Evolutionary conservation across 495 filamentous ascomycete species (phyloP).

Genomic region (Staphylotrichum tortipilum): DNA sequence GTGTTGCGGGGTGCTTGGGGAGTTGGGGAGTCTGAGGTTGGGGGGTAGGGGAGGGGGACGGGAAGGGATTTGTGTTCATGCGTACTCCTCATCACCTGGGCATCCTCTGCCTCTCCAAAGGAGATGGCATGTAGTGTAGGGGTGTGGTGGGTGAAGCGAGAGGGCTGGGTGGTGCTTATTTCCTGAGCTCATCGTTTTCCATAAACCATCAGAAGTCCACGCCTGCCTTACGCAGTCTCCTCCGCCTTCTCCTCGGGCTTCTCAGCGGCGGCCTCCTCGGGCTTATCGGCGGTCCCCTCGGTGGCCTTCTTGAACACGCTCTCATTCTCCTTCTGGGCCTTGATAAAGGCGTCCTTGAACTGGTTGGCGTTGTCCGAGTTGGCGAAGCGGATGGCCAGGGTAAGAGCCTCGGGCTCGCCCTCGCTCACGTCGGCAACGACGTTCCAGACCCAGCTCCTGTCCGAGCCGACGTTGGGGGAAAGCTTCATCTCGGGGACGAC

Average conservation of each 20-base stretch:
- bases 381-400: slow-evolving; percentile 93
- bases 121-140: background rate
- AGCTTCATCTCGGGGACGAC: slow-evolving; percentile 99
- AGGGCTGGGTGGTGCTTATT: slow-evolving; percentile 9
- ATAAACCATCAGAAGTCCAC: slow-evolving; percentile 4
- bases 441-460: slow-evolving; percentile 99
- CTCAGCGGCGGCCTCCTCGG: slow-evolving; percentile 14
- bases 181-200: slow-evolving; percentile 13
- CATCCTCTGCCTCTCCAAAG: background rate
- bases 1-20: background rate
- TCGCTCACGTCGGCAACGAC: slow-evolving; percentile 96
- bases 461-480: slow-evolving; percentile 91
- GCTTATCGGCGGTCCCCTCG: slow-evolving; percentile 23
- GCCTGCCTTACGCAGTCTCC: slow-evolving; percentile 6
- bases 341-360: slow-evolving; percentile 98
- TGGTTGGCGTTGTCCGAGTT: slow-evolving; percentile 96
- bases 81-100: slow-evolving; percentile 4
- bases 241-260: slow-evolving; percentile 19
- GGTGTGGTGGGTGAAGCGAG: background rate
- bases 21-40: background rate
- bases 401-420: slow-evolving; percentile 92
- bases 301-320: slow-evolving; percentile 56
- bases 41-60: too few relatives aligned
- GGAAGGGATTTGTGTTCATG: slow-evolving; percentile 1
- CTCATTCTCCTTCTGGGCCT: slow-evolving; percentile 96